Base-by-base conservation (phyloP, 257 asterid genomes). In the Rauvolfia tetraphylla region DNA sequence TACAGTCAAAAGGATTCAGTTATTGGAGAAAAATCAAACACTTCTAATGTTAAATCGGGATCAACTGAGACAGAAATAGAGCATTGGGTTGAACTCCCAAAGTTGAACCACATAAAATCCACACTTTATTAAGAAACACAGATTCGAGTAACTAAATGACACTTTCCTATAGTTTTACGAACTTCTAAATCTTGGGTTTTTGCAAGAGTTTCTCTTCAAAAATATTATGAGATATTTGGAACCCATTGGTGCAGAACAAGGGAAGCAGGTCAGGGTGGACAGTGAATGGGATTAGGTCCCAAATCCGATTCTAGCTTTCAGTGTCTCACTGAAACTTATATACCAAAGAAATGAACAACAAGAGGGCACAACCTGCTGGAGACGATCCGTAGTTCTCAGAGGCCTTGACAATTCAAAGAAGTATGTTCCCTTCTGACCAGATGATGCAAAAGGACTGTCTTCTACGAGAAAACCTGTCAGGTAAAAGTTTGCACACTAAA, bases 331-430 rank as follows among this genome's bases (percentile, higher is more conserved):
- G 53, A 38, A 65, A 39, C 20, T 27, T 29, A 71, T 14, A 34
- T 29, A 7, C 59, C 13, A 46, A 71, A 46, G 23, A 49, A 46
- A 46, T 18, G 4, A 34, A 27, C 9, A 31, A 27, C 11, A 54
- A 38, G 57, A 23, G 70, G 25, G 22, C 5, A 42, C 46, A 73
- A 92, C 97, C 97, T 89, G 98, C 82, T 90, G 98, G 79, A 89
- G 90, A 81, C 78, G 96, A 79, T 92, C 98, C 92, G 78, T 89
- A 73, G 96, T 92, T 87, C 98, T 84, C 80, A 92, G 75, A 33
- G 98, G 90, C 80, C 97, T 88, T 63, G 96, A 85, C 81, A 92
- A 88, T 84, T 92, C 98, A 78, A 88, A 90, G 86, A 76, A 90
- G 83, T 87, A 90, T 63, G 90, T 90, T 82, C 97, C 98, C 80